These are phyloP conservation scores for Annulohypoxylon stygium DNA, from an alignment of 495 filamentous ascomycete species.

Conservation along the genomic window DNA sequence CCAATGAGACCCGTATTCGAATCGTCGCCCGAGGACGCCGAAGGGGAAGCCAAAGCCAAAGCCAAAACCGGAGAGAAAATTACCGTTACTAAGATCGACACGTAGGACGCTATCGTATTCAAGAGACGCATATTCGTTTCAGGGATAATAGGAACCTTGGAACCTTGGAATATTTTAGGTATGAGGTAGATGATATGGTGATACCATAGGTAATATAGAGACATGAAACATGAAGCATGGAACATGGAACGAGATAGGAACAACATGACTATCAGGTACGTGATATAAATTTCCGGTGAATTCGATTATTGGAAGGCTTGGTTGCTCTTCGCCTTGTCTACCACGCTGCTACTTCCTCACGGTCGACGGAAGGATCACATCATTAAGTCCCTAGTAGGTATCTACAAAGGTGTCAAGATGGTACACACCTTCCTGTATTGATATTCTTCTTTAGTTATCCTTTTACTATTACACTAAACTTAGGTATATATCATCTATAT, in stretches of 20 bases:
- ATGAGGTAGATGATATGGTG: neutral
- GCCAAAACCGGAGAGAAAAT: neutral
- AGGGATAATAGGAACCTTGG: neutral
- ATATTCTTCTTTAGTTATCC: too few relatives aligned
- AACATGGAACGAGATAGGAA: neutral
- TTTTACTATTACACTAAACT: too few relatives aligned
- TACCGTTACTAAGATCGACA: neutral
- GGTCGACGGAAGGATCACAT: neutral
- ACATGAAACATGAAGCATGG: too few relatives aligned
- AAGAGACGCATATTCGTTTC: conserved; percentile 17
- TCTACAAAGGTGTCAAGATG: too few relatives aligned
- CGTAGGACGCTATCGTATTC: neutral
- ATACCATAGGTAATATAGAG: neutral
- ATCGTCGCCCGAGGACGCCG: neutral
- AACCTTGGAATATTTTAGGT: neutral
- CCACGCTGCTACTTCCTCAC: neutral
- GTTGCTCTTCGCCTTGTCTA: neutral
- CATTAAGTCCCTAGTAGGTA: too few relatives aligned
- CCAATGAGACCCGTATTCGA: neutral
- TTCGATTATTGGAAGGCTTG: too few relatives aligned
- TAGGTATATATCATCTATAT: too few relatives aligned
- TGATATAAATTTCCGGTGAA: neutral
- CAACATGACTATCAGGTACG: neutral
- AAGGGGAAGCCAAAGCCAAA: too few relatives aligned
- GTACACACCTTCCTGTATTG: too few relatives aligned